These are phyloP conservation scores for Aspergillus sp. DNA, from an alignment of 2,329 filamentous ascomycete genomes.

Conservation along the genomic window DNA sequence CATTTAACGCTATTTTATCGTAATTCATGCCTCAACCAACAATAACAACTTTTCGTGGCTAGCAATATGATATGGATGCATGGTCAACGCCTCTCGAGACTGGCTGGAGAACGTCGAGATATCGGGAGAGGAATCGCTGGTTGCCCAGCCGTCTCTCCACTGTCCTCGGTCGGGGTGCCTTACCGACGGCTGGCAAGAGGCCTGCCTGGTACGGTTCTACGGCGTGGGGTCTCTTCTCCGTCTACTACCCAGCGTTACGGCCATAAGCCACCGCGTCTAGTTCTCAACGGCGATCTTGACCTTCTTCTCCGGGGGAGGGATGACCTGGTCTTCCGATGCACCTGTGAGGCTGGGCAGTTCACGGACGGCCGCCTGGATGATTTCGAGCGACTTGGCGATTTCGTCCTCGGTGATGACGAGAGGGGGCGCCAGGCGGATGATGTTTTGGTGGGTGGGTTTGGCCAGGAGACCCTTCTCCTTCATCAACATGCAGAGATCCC, in stretches of 20 bases:
- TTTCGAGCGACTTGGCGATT: slow-evolving; percentile 71
- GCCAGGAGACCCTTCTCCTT: slow-evolving; percentile 95
- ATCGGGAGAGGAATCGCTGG: not conserved
- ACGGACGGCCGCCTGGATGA: slow-evolving; percentile 77
- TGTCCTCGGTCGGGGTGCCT: not conserved
- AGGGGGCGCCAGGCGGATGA: slow-evolving; percentile 95
- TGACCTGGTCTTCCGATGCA: slow-evolving; percentile 54
- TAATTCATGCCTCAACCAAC: not conserved
- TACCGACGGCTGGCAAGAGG: not conserved
- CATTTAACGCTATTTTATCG: not conserved
- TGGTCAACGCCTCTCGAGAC: not conserved
- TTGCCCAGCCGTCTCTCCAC: not conserved
- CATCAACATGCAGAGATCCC: slow-evolving; percentile 94
- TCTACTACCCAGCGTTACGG: not conserved
- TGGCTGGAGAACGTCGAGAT: not conserved
- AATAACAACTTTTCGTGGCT: not conserved
- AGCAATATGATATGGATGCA: not conserved
- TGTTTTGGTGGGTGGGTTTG: slow-evolving; percentile 97
- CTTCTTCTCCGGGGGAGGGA: slow-evolving; percentile 61
- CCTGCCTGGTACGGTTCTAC: not conserved
- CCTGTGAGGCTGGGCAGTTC: slow-evolving; percentile 73
- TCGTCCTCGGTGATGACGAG: slow-evolving; percentile 90
- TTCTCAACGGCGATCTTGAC: slow-evolving; percentile 61
- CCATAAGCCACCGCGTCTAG: slow-evolving; percentile 28
- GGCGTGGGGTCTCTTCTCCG: not conserved